A percentile compares a stretch with the other conserved stretches of the same genome.
phyloP scores from a whole-genome alignment of 805 yeast species.

The Komagataella ulmi region DNA sequence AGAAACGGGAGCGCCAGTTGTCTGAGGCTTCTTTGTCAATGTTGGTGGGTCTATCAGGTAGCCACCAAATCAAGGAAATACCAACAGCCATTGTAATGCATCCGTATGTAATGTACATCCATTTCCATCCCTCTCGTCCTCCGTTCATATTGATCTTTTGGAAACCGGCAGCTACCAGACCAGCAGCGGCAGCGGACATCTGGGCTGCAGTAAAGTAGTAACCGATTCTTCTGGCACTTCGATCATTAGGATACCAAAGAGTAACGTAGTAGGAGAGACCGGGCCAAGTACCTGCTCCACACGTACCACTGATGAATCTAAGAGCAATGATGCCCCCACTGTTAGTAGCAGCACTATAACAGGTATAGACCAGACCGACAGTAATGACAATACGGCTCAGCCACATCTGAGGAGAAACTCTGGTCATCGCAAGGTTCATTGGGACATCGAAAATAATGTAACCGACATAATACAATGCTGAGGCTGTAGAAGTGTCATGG shows the following conservation, averaged over 20 bases:
- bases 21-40: constrained; percentile 6
- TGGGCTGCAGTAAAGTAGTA: constrained; percentile 89
- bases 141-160: constrained; percentile 64
- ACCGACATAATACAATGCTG: constrained; percentile 74
- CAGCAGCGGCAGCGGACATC: constrained; percentile 81
- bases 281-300: constrained; percentile 86
- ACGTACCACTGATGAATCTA: constrained; percentile 60
- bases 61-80: constrained; percentile 61
- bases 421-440: constrained; percentile 78
- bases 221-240: constrained; percentile 71
- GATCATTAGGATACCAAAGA: constrained; percentile 72
- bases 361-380: constrained; percentile 67
- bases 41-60: constrained; percentile 59
- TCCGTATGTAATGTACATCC: constrained; percentile 77
- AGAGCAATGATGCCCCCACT: constrained; percentile 54
- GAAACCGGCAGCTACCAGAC: constrained; percentile 78
- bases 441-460: constrained; percentile 79
- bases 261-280: constrained; percentile 77
- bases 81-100: constrained; percentile 53
- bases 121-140: constrained; percentile 75
- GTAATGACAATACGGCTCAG: constrained; percentile 62
- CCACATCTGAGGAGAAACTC: constrained; percentile 77
- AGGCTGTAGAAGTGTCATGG: constrained; percentile 57
- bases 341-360: constrained; percentile 49
- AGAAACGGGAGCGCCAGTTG: constrained; percentile 8